A percentile compares a stretch with the other conserved stretches of the same genome.
phyloP scores from a whole-genome alignment of 2,329 filamentous ascomycete genomes.

The Parasarocladium wereldwijsianum region DNA sequence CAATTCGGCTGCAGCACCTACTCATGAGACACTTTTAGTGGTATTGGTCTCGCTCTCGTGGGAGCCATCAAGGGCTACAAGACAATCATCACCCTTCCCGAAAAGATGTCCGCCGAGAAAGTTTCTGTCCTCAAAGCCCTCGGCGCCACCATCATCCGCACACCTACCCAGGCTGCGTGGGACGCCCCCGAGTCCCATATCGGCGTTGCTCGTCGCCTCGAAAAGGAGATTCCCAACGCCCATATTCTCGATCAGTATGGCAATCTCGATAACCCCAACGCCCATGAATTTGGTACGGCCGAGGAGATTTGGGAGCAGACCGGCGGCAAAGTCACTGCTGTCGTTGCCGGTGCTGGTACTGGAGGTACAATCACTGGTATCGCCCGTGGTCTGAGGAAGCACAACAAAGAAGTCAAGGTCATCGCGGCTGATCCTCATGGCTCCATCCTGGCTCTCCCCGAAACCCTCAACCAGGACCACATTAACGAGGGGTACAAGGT shows the following conservation, averaged over 20 bases:
- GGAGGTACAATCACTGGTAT: constrained; percentile 91
- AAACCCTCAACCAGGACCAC: constrained; percentile 62
- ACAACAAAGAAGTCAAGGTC: constrained; percentile 73
- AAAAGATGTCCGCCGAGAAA: constrained; percentile 99
- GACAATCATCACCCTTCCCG: constrained; percentile 94
- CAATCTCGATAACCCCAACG: constrained; percentile 80
- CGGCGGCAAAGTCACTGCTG: constrained; percentile 61
- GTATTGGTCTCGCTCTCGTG: constrained; percentile 87
- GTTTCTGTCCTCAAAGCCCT: constrained; percentile 87
- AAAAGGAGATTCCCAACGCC: constrained; percentile 93
- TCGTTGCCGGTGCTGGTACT: constrained; percentile 87
- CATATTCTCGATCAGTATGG: constrained; percentile 96
- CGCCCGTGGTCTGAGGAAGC: constrained; percentile 71
- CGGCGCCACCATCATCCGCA: constrained; percentile 93
- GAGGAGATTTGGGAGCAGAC: constrained; percentile 96
- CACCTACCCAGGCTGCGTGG: constrained; percentile 87
- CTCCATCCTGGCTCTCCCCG: constrained; percentile 76
- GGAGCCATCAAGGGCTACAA: constrained; percentile 95
- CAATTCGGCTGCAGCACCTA: too few relatives aligned
- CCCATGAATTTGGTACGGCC: constrained; percentile 87
- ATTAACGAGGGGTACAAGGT: constrained; percentile 88
- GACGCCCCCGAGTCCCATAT: constrained; percentile 95
- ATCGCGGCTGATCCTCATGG: constrained; percentile 87
- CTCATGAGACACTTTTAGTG: too few relatives aligned
- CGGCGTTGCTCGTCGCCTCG: constrained; percentile 74